Base-by-base conservation (phyloP, 2,329 filamentous ascomycete species). In the Trichoderma oligosporum region DNA sequence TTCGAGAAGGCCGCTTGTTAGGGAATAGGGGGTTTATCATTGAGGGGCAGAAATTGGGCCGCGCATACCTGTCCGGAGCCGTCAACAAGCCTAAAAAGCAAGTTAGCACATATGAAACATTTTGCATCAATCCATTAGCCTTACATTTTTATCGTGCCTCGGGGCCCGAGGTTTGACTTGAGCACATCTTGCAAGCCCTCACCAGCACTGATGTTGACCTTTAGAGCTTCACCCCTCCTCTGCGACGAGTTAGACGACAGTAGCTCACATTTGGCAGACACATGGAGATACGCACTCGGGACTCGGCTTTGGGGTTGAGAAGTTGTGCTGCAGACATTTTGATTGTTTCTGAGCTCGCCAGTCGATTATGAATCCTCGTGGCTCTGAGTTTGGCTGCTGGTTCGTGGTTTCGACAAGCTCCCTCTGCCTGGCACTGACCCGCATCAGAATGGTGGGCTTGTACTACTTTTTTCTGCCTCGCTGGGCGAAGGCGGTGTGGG, bases 281-380 rank as follows among this genome's bases (percentile, higher is more conserved):
- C 25, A 39, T 29, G 39, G 24, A 62, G 59, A 63, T 61, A 79
- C 88, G 68, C 81, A 95, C 91, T 78, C 94, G 87, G 68, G 92
- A 97, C 80, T 99, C 94, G 70, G 94, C 94, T 82, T 99, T 99
- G 61, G 94, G 94, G 77, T 99, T 99, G 65, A 99, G 87, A 70
- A 99, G 86, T 79, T 97, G 93, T 71, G 94, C 92, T 67, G 94
- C 94, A 78, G 92, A 97, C 94, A 97, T 97, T 52, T 61, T 72
- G 66, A 59, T 53, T 5, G 25, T n/a, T n/a, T 46, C 24, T 46
- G 39, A 41, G 41, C 46, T 59, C 42, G 47, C 33, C 42, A 18
- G 45, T 47, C 49, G 41, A 39, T 33, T 38, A 41, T 24, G 27
- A 53, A 52, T 57, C 25, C n/a, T 45, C 52, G 58, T 52, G 58